Conservation (phyloP, 176 grass and related monocot genomes). For the Aechmea fasciata region DNA sequence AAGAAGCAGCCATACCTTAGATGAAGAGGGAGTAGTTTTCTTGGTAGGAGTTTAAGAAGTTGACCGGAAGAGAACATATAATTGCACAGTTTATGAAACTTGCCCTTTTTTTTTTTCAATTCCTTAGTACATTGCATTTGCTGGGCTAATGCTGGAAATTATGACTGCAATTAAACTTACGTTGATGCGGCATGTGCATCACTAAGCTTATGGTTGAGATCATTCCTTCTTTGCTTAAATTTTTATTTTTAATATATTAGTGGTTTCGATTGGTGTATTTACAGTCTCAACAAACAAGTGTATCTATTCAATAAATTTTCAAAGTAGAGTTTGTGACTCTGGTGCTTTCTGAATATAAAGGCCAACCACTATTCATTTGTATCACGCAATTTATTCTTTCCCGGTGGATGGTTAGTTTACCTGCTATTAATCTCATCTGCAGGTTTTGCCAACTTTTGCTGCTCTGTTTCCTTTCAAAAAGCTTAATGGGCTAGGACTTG, state of each 20-base stretch:
- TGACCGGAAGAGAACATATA: background rate
- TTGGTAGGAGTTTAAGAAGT: background rate
- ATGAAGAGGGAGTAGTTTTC: background rate
- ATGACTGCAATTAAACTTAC: too few species aligned
- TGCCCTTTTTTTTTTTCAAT: too few species aligned
- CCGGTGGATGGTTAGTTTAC: background rate
- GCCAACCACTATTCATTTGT: too few species aligned
- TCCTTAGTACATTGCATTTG: too few species aligned
- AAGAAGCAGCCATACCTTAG: background rate
- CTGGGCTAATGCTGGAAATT: too few species aligned
- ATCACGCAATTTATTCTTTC: too few species aligned
- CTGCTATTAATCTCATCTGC: constrained; percentile 20
- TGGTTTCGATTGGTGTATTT: background rate
- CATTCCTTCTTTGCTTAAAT: too few species aligned
- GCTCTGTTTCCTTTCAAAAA: constrained; percentile 62
- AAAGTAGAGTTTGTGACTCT: too few species aligned
- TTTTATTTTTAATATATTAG: too few species aligned
- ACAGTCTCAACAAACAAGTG: background rate
- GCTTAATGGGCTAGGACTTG: constrained; percentile 46
- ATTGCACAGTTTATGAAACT: background rate
- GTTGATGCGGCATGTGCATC: too few species aligned
- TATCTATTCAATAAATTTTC: background rate
- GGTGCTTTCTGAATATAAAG: too few species aligned
- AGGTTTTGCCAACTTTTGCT: constrained; percentile 84
- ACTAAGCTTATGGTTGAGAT: too few species aligned